These are phyloP conservation scores for Phyllosticta capitalensis DNA, from an alignment of 2,329 filamentous ascomycete species.

Conservation along the genomic window DNA sequence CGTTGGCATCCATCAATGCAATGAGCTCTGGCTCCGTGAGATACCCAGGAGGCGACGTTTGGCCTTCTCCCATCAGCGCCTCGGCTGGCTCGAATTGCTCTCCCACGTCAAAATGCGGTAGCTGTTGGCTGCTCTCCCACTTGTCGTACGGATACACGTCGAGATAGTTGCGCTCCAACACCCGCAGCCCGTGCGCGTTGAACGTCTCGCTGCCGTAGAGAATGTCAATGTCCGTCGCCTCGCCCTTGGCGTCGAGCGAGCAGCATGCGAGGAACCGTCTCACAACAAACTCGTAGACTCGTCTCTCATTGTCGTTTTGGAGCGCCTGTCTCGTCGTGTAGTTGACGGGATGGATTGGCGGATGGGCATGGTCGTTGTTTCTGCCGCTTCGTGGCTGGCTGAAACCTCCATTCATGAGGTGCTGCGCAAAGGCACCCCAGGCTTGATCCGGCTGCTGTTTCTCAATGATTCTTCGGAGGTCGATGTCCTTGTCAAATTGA, in stretches of 20 bases:
- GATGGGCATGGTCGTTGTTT: slow-evolving; percentile 94
- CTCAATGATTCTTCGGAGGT: slow-evolving; percentile 67
- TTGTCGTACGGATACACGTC: slow-evolving; percentile 95
- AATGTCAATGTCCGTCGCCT: slow-evolving; percentile 76
- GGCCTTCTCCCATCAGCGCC: slow-evolving; percentile 82
- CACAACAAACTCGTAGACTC: slow-evolving; percentile 85
- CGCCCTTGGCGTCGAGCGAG: slow-evolving; percentile 83
- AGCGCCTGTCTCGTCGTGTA: slow-evolving; percentile 58
- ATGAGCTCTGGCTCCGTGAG: slow-evolving; percentile 94
- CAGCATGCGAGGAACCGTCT: slow-evolving; percentile 92
- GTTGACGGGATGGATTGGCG: slow-evolving; percentile 92
- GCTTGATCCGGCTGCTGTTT: slow-evolving; percentile 68
- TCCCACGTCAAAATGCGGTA: slow-evolving; percentile 69
- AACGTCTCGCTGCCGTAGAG: slow-evolving; percentile 77
- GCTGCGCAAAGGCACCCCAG: slow-evolving; percentile 77
- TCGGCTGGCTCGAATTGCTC: slow-evolving; percentile 83
- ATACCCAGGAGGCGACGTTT: slow-evolving; percentile 75
- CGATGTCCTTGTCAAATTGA: slow-evolving; percentile 83
- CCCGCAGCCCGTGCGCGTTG: slow-evolving; percentile 70
- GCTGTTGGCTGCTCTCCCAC: slow-evolving; percentile 78
- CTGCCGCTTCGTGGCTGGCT: slow-evolving; percentile 70
- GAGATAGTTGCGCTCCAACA: slow-evolving; percentile 83
- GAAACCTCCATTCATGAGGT: slow-evolving; percentile 66
- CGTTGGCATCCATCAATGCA: slow-evolving; percentile 94
- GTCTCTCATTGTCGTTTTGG: slow-evolving; percentile 56